Base-by-base conservation (phyloP, 306 rosid species). In the Argentina anserina region DNA sequence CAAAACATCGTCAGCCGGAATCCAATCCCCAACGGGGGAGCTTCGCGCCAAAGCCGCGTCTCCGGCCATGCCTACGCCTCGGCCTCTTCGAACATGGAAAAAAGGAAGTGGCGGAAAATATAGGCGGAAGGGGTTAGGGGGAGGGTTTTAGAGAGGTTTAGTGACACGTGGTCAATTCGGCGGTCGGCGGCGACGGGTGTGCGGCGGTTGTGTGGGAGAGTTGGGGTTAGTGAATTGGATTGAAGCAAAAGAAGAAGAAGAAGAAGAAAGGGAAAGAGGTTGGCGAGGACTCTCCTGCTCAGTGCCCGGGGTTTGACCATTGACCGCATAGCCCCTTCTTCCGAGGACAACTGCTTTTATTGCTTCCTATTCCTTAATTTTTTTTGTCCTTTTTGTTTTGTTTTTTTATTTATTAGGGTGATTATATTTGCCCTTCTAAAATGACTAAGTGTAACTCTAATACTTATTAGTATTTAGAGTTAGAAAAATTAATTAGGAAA, bases 1-100 rank as follows among this genome's bases (percentile, higher is more conserved):
- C 76, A 91, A 64, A 76, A 91, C 83, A 81, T 94, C 99, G 72
- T 94, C 99, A 25, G 87, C 87, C 11, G 93, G 88, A 71, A 72
- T 77, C 98, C 97, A 94, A 9, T 85, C 61, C 37, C 76, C 23
- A 55, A 61, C 3, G 5, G 43, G 26, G 42, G 65, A 55, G 61
- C 18, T 55, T 7, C 18, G 61, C 31, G 33, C 64, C 34, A 7
- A 23, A 9, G 67, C 67, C 18, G 66, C 66, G 25, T 61, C 66
- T 20, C 65, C 65, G 40, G 21, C 40, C 65, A 59, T 59, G 39
- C 3, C 65, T 29, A 31, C 40, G 39, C 64, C 64, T 2, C 39
- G 29, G 64, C 64, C 6, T 2, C n/a, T 14, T 59, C 65, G 21
- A 17, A 56, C 62, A 31, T 59, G 2, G 65, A 59, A 13, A 26